Base-by-base conservation (phyloP, 2,329 filamentous ascomycete species). In the Penicillium sclerotigenum region DNA sequence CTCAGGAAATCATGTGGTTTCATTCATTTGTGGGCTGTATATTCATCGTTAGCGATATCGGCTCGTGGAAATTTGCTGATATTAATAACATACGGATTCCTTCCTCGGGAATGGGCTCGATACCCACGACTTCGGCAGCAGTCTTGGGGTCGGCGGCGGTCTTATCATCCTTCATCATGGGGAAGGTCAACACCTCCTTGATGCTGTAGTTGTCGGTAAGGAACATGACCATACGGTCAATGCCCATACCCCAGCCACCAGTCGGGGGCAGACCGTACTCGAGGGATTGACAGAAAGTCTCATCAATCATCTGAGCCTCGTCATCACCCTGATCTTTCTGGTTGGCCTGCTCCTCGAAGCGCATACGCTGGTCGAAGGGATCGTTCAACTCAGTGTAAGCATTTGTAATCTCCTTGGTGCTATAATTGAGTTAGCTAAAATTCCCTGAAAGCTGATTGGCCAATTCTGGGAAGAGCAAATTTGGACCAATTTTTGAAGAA, bases 351-450 rank as follows among this genome's bases (percentile, higher is more conserved):
- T 97, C 93, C 75, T 96, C 91, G 74, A 93, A 93, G 29, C 91
- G 86, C 61, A 93, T 79, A 59, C 94, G 86, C 80, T 99, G 94
- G 76, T 97, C 92, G 69, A 96, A 93, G 54, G 93, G 91, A 69
- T 97, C 90, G 81, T 96, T 95, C 83, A 99, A 87, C 85, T 99
- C 94, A 37, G 93, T 97, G 79, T 97, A 95, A 6, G 92, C 92
- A 71, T 99, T 97, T 69, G 88, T 88, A 65, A 97, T 97, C 74
- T 97, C 93, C 84, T 94, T 47, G 18, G 43, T 49, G 29, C 48
- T 51, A 20, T 43, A 18, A n/a, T 36, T 22, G n/a, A 36, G 31
- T 40, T 41, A 49, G 37, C 14, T 2, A n/a, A 24, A 0, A 1
- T n/a, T 2, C 9, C 1, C 1, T 1, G 3, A 11, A 34, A 5